Evolutionary conservation across 768 basidiomycete genomes (phyloP).

Genomic region (Leccinum disarticulatum): DNA sequence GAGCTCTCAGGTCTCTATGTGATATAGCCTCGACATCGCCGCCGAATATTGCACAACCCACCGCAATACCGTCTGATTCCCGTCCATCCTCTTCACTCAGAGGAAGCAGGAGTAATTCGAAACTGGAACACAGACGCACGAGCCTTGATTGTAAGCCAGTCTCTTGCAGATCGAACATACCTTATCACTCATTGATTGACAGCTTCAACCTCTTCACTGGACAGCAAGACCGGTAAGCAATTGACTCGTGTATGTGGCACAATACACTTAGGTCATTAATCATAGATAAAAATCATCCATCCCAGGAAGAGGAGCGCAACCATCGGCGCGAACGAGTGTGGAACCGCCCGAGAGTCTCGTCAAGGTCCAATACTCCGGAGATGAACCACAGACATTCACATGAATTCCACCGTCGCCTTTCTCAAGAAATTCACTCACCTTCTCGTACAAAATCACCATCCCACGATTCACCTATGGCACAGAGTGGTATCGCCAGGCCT

Average conservation of each 20-base stretch:
- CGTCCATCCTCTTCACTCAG: slow-evolving; percentile 18
- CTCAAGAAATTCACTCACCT: slow-evolving; percentile 29
- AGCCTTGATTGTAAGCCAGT: slow-evolving; percentile 20
- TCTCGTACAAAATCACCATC: slow-evolving; percentile 23
- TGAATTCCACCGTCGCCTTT: slow-evolving; percentile 28
- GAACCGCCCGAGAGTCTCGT: slow-evolving; percentile 39
- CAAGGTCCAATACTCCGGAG: slow-evolving; percentile 27
- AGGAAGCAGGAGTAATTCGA: slow-evolving; percentile 2
- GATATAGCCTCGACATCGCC: slow-evolving; percentile 16
- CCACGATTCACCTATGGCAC: slow-evolving; percentile 16
- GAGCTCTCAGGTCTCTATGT: neutral
- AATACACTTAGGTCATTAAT: slow-evolving; percentile 2
- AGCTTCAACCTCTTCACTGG: slow-evolving; percentile 30
- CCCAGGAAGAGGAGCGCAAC: slow-evolving; percentile 30
- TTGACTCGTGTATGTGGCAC: neutral
- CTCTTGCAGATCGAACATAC: neutral
- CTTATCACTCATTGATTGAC: slow-evolving; percentile 3
- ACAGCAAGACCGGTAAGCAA: slow-evolving; percentile 24
- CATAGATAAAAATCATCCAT: slow-evolving; percentile 31
- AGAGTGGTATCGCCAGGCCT: slow-evolving; percentile 7
- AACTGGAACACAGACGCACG: slow-evolving; percentile 7
- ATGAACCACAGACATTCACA: slow-evolving; percentile 27
- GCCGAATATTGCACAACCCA: slow-evolving; percentile 6
- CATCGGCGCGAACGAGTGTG: slow-evolving; percentile 50
- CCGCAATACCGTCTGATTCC: slow-evolving; percentile 5